Base-by-base conservation (phyloP, 2,329 filamentous ascomycete species). In the Penicillium sp. region DNA sequence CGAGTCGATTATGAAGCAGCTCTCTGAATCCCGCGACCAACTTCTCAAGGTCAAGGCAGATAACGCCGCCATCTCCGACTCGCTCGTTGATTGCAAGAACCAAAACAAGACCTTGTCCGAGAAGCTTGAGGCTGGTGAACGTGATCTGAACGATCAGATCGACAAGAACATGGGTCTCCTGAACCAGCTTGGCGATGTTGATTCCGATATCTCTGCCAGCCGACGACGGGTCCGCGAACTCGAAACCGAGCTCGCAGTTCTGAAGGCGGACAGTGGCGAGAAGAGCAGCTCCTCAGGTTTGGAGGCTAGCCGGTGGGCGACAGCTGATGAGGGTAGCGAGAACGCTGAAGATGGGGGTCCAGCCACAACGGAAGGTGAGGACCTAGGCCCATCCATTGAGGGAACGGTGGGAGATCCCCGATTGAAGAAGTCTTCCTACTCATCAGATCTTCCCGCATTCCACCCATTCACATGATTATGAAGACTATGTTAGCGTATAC, bases 1-100 rank as follows among this genome's bases (percentile, higher is more conserved):
- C 50, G 87, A 87, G 75, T 78, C 78, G 15, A 80, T 87, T 38
- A 83, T 84, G 75, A 85, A 85, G 69, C 66, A 75, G 49, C 66
- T 74, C 10, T 60, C 67, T 25, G 62, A 66, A n/a, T 63, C 67
- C 18, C 66, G 70, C 31, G 68, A 72, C n/a, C 67, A 74, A 51
- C 50, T 73, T 44, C 54, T 61, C 3, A 53, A 69, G 35, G 57
- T 70, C n/a, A 68, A 68, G 63, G 60, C 54, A 41, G 67, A 70
- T 52, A 62, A 72, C 46, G 64, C 66, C 18, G 57, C 68, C 7
- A 56, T 65, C 16, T 66, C 62, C 38, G 55, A 63, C 50, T 69
- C 74, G 50, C 60, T 76, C 3, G 67, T 73, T 32, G 66, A 71
- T 38, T 53, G 62, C 31, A 64, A 63, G 31, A 56, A 60, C 32